phyloP scores from a whole-genome alignment of 495 filamentous ascomycete species.

The Penicillium mononematosum region DNA sequence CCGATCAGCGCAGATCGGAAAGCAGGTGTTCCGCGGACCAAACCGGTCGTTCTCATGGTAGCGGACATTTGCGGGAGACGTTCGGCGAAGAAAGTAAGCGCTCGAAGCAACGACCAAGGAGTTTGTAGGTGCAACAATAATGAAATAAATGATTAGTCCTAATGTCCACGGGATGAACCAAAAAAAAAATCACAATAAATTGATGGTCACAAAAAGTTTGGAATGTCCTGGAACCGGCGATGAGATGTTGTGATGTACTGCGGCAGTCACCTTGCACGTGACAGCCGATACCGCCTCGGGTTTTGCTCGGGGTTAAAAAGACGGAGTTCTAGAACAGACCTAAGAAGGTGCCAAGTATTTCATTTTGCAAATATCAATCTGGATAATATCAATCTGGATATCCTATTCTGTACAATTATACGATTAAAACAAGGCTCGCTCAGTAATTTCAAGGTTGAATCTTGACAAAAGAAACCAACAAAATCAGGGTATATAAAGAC shows the following conservation, averaged over 20 bases:
- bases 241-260: conserved; percentile 30
- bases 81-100: conserved; percentile 27
- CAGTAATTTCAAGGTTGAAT: neutral
- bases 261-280: conserved; percentile 35
- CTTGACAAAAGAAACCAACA: conserved; percentile 1
- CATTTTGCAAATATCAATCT: neutral
- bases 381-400: neutral
- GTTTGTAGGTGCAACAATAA: conserved; percentile 27
- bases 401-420: neutral
- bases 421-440: neutral
- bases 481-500: conserved; percentile 10
- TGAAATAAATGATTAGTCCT: neutral
- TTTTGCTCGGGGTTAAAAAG: conserved; percentile 24
- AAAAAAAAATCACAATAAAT: conserved; percentile 6
- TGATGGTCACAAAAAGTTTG: conserved; percentile 13
- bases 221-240: conserved; percentile 13
- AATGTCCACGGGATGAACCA: conserved; percentile 10
- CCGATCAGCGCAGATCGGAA: conserved; percentile 37
- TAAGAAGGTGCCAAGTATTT: neutral
- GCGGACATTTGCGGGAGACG: conserved; percentile 44
- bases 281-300: conserved; percentile 29
- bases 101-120: conserved; percentile 32
- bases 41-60: conserved; percentile 43
- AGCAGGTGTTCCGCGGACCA: conserved; percentile 41
- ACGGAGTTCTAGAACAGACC: neutral